These are phyloP conservation scores for Sugiyamaella neomexicana DNA, from an alignment of 1,139 yeast genomes.

Conservation along the genomic window DNA sequence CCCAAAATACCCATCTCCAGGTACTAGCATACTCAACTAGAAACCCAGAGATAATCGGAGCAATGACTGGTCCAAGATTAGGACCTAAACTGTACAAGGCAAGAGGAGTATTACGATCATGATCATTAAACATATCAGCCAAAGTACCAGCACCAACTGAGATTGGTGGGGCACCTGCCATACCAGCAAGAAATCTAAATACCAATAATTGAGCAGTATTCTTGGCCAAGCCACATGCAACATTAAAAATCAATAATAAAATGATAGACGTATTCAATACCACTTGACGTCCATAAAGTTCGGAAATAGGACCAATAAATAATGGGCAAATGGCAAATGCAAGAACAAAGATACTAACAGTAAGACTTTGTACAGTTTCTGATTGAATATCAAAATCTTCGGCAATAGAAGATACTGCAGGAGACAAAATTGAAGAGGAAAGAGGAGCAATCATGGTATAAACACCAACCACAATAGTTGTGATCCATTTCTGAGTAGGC, in stretches of 20 bases:
- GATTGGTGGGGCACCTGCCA: constrained; percentile 64
- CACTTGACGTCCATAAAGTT: constrained; percentile 56
- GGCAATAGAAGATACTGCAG: constrained; percentile 54
- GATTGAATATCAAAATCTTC: constrained; percentile 46
- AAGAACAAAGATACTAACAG: constrained; percentile 58
- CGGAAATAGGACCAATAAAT: constrained; percentile 60
- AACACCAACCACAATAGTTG: constrained; percentile 51
- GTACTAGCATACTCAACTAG: constrained; percentile 45
- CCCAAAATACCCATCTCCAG: constrained; percentile 69
- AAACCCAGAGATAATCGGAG: constrained; percentile 60
- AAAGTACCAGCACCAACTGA: constrained; percentile 72
- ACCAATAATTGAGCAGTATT: constrained; percentile 57
- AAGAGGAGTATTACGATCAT: constrained; percentile 56
- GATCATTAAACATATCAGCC: constrained; percentile 60
- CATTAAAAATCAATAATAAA: constrained; percentile 52
- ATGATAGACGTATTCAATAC: constrained; percentile 55
- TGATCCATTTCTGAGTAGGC: constrained; percentile 43
- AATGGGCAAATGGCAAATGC: constrained; percentile 67
- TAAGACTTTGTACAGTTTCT: constrained; percentile 47
- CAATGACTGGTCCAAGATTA: constrained; percentile 58
- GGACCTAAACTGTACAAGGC: constrained; percentile 63
- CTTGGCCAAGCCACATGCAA: constrained; percentile 58
- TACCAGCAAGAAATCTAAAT: constrained; percentile 60
- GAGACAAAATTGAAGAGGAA: constrained; percentile 60
- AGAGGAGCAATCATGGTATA: constrained; percentile 60